phyloP scores from a whole-genome alignment of 768 basidiomycete species.

The Clathrus columnatus region DNA sequence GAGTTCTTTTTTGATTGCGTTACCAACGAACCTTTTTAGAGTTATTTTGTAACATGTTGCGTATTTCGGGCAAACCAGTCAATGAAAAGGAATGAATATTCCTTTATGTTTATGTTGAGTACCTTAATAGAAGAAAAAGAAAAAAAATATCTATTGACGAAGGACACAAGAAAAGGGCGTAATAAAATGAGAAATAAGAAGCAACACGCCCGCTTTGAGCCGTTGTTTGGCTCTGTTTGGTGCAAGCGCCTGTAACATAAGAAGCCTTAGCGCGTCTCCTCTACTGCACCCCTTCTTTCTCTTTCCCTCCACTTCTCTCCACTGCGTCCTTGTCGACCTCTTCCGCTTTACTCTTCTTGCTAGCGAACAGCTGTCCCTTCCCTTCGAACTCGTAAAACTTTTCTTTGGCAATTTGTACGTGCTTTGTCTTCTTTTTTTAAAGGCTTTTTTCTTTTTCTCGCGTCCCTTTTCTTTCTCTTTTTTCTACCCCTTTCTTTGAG shows the following conservation, averaged over 20 bases:
- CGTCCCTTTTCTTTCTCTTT: slow-evolving; percentile 3
- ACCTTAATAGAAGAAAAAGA: no score
- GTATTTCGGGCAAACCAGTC: no score
- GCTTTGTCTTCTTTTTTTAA: slow-evolving; percentile 33
- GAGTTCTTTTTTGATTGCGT: not conserved
- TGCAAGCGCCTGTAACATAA: slow-evolving; percentile 16
- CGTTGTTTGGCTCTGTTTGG: slow-evolving; percentile 8
- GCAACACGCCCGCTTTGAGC: not conserved
- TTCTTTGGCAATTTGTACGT: slow-evolving; percentile 15
- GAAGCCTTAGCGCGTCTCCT: slow-evolving; percentile 25
- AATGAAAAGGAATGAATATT: no score
- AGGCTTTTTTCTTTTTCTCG: slow-evolving; percentile 12
- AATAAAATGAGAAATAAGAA: not conserved
- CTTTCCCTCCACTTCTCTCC: slow-evolving; percentile 36
- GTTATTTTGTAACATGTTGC: no score
- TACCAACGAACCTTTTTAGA: not conserved
- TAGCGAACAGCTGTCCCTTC: slow-evolving; percentile 20
- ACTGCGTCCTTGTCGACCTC: slow-evolving; percentile 7
- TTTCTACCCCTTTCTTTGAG: slow-evolving; percentile 10
- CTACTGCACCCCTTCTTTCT: slow-evolving; percentile 24
- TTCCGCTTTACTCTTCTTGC: slow-evolving; percentile 4
- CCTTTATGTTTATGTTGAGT: no score
- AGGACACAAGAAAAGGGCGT: not conserved
- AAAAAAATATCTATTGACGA: no score
- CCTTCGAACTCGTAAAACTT: slow-evolving; percentile 26